phyloP scores from a whole-genome alignment of 495 filamentous ascomycete genomes.

The Echria macrotheca region DNA sequence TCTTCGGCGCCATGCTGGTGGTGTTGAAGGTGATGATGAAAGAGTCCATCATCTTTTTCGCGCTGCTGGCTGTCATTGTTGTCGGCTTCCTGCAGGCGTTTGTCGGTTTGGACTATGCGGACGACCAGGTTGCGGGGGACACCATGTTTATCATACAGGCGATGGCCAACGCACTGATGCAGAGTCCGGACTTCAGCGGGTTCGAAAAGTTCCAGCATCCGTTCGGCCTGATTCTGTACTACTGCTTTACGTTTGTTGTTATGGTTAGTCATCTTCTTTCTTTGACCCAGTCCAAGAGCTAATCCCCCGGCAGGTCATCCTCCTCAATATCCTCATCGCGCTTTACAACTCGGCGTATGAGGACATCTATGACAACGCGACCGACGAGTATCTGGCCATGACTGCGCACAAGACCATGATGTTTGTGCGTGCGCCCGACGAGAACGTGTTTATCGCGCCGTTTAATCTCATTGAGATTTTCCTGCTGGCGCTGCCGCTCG shows the following conservation, averaged over 20 bases:
- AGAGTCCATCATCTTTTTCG: constrained; percentile 95
- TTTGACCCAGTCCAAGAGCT: not conserved
- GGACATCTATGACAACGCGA: constrained; percentile 90
- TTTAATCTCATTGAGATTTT: constrained; percentile 93
- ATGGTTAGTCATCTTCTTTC: constrained; percentile 55
- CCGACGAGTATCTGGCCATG: constrained; percentile 90
- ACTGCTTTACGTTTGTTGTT: constrained; percentile 94
- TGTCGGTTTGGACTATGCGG: constrained; percentile 83
- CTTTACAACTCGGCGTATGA: constrained; percentile 95
- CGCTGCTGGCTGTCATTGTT: constrained; percentile 78
- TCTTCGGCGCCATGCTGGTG: constrained; percentile 97
- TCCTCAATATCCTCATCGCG: constrained; percentile 91
- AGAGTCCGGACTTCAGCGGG: constrained; percentile 80
- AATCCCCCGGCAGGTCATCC: constrained; percentile 44
- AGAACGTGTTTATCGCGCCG: constrained; percentile 95
- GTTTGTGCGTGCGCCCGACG: constrained; percentile 93
- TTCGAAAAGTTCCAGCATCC: constrained; percentile 73
- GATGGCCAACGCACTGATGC: constrained; percentile 88
- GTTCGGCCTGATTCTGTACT: constrained; percentile 87
- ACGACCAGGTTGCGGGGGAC: constrained; percentile 53
- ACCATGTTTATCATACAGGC: constrained; percentile 73
- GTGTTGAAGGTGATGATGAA: constrained; percentile 99
- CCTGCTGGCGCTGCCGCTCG: constrained; percentile 70
- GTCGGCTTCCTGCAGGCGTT: constrained; percentile 93
- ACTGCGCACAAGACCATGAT: constrained; percentile 89